Percentiles rank a stretch among this genome's conserved stretches.
Evolutionary conservation across 345 rosid genomes (phyloP).

Genomic region (Salix purpurea): DNA sequence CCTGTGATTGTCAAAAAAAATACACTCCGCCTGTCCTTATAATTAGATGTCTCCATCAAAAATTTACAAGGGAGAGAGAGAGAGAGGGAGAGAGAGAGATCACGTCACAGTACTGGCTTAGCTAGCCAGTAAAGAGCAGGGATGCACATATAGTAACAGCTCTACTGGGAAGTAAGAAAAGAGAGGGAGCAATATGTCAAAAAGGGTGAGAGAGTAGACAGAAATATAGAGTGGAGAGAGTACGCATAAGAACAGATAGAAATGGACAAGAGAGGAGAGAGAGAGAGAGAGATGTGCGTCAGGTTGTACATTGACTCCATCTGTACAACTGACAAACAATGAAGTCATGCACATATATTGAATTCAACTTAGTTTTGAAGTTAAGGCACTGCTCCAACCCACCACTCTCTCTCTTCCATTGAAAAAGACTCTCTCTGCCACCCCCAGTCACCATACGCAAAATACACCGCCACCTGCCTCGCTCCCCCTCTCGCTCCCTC

Average conservation of each 20-base stretch:
- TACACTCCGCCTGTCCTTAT: not conserved
- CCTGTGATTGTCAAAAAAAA: not conserved
- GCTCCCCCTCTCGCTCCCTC: not conserved
- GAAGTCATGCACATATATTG: conserved; percentile 30
- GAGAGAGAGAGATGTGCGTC: not conserved
- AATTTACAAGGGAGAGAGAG: too few relatives aligned
- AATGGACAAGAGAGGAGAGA: conserved; percentile 7
- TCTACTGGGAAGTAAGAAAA: too few relatives aligned
- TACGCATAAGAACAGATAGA: not conserved
- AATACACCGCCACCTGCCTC: not conserved
- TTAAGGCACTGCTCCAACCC: not conserved
- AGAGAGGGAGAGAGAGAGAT: too few relatives aligned
- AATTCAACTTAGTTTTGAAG: conserved; percentile 12
- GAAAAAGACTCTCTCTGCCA: not conserved
- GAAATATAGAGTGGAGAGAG: not conserved
- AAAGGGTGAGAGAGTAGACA: not conserved
- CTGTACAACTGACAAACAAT: conserved; percentile 30
- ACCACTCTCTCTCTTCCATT: not conserved
- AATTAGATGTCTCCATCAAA: not conserved
- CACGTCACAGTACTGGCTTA: too few relatives aligned
- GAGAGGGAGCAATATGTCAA: not conserved
- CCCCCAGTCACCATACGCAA: not conserved
- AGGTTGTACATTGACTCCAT: conserved; percentile 3
- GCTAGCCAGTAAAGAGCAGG: too few relatives aligned
- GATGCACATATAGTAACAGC: too few relatives aligned